Percentiles rank a stretch among this genome's conserved stretches.
Conservation (phyloP, 192 early-diverging fungal species). For the Powellomyces hirtus region DNA sequence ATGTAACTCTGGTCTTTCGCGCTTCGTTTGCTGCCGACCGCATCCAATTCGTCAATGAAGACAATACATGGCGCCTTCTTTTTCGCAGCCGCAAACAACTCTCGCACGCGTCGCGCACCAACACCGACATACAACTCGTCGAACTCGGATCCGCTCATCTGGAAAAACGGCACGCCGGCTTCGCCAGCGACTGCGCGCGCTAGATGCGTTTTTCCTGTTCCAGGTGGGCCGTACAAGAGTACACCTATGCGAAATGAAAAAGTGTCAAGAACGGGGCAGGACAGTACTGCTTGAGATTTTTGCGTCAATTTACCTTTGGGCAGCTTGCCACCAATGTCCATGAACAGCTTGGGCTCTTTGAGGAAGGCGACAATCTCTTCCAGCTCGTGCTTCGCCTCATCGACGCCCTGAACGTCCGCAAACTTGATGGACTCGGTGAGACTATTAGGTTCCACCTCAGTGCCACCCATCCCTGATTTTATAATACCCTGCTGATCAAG, state of each 20-base stretch:
- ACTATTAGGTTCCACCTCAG: slow-evolving; percentile 49
- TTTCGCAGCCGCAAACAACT: slow-evolving; percentile 72
- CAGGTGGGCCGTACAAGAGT: slow-evolving; percentile 75
- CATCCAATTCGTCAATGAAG: slow-evolving; percentile 99
- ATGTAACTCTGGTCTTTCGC: slow-evolving; percentile 93
- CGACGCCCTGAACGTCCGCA: slow-evolving; percentile 93
- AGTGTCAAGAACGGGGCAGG: neutral
- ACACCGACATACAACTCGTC: slow-evolving; percentile 99
- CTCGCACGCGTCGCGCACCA: slow-evolving; percentile 80
- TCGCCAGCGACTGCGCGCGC: slow-evolving; percentile 97
- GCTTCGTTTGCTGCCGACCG: slow-evolving; percentile 91
- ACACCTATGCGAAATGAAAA: slow-evolving; percentile 36
- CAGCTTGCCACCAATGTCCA: slow-evolving; percentile 88
- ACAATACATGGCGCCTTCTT: slow-evolving; percentile 61
- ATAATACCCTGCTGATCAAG: slow-evolving; percentile 58
- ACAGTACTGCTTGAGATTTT: too few relatives aligned
- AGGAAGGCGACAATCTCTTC: slow-evolving; percentile 95
- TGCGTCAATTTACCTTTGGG: slow-evolving; percentile 74
- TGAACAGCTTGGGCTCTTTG: slow-evolving; percentile 87
- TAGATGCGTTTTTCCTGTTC: slow-evolving; percentile 96
- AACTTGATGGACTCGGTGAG: slow-evolving; percentile 71
- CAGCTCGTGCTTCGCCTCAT: slow-evolving; percentile 97
- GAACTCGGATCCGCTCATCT: slow-evolving; percentile 98
- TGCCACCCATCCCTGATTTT: slow-evolving; percentile 39
- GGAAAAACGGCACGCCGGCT: slow-evolving; percentile 97